These are phyloP conservation scores for Tricholoma hemisulphureum DNA, from an alignment of 768 basidiomycete genomes.

Conservation along the genomic window DNA sequence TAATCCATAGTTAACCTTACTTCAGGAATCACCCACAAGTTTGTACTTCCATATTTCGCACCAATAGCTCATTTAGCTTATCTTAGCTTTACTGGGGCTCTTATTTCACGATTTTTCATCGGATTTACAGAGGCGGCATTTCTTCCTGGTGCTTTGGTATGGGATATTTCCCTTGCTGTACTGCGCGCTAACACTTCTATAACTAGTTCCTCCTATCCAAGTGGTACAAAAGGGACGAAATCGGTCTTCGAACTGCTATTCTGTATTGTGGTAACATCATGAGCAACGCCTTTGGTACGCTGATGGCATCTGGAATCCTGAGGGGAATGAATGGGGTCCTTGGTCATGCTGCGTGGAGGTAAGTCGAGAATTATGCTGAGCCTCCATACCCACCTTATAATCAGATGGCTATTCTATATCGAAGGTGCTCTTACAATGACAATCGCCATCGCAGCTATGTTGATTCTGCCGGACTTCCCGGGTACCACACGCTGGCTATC, in stretches of 20 bases:
- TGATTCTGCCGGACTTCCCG: constrained; percentile 76
- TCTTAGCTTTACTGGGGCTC: constrained; percentile 57
- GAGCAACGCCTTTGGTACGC: constrained; percentile 78
- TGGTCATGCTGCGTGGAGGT: constrained; percentile 74
- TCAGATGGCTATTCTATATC: constrained; percentile 71
- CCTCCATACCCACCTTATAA: not conserved
- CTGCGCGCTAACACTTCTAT: not conserved
- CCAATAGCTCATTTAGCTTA: not conserved
- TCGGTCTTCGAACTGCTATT: constrained; percentile 66
- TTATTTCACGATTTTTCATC: constrained; percentile 71
- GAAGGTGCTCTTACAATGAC: constrained; percentile 60
- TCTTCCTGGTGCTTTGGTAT: constrained; percentile 61
- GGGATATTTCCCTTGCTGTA: constrained; percentile 10
- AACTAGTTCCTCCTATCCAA: constrained; percentile 53
- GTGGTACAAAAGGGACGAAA: constrained; percentile 73
- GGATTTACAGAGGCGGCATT: constrained; percentile 75
- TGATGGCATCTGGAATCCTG: constrained; percentile 76
- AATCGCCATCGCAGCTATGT: constrained; percentile 50
- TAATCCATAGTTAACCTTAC: not conserved
- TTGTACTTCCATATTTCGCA: not conserved
- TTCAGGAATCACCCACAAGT: constrained; percentile 21
- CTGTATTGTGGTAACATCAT: constrained; percentile 73
- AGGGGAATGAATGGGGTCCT: constrained; percentile 66
- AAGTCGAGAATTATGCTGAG: constrained; percentile 10
- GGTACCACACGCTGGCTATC: constrained; percentile 56